Evolutionary conservation across 305 asterid species (phyloP), one percentile per base, ranked within the genome.

Genomic region (Nicotiana rustica): DNA sequence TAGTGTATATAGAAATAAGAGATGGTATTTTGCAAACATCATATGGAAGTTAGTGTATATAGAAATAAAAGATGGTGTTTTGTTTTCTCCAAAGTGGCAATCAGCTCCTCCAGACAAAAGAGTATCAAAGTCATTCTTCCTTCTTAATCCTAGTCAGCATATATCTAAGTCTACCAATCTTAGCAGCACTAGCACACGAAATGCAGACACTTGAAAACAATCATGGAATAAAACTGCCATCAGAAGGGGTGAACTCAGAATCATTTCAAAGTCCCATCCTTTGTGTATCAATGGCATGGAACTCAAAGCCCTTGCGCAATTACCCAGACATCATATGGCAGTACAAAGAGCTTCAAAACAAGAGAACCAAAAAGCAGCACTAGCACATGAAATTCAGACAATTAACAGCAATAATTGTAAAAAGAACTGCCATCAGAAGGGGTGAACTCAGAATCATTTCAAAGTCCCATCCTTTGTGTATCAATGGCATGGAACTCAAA

Each of bases 261-360:
- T 56, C 80, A 56, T 77, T 33, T 56, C 80, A 77, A 9, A 31
- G 80, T 56, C 2, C 80, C 80, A 77, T 77, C 52, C 80, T 56
- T 77, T 29, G 65, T 44, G 10, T 9, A 76, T 56, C 80, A 19
- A 15, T 31, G 33, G 52, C 52, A 56, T 77, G 80, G 62, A 77
- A 77, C 80, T 77, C 80, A 56, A 77, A 77, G 80, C 67, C 80
- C 67, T 77, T 56, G 80, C 33, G 52, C 80, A 56, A 77, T 55
- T 31, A 56, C 80, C 67, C 31, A 77, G 57, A 55, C 80, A 77
- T 77, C 80, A 77, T 56, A 31, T n/a, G 67, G 29, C 67, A 77
- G 52, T 31, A 57, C 15, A 56, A 56, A 52, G 14, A 75, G 44
- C 47, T 75, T 0, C 5, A 25, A 8, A 52, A 52, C 15, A 13